Conservation (phyloP, 768 basidiomycete species). For the Lactifluus rugatus region DNA sequence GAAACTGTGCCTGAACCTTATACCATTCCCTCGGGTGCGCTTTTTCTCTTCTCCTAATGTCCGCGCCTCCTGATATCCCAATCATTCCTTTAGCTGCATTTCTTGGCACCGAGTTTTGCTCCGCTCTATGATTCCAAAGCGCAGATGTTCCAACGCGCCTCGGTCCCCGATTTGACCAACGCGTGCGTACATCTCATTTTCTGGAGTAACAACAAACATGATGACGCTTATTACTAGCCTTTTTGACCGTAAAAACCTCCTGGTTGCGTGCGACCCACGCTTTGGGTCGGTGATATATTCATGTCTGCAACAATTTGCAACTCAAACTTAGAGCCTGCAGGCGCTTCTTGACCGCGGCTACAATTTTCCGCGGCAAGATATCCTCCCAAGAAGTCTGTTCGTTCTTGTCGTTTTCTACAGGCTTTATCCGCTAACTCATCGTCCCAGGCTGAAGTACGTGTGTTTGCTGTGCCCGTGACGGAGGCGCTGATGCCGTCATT, state of each 20-base stretch:
- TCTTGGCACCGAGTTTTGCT: conserved; percentile 92
- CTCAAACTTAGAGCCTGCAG: conserved; percentile 28
- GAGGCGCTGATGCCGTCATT: conserved; percentile 9
- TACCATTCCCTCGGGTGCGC: conserved; percentile 89
- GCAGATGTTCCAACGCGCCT: conserved; percentile 47
- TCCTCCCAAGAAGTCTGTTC: conserved; percentile 67
- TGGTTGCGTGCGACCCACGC: conserved; percentile 77
- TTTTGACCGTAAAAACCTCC: conserved; percentile 70
- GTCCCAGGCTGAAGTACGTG: conserved; percentile 25
- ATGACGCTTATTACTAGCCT: conserved; percentile 34
- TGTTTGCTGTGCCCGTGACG: conserved; percentile 1
- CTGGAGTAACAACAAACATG: not conserved
- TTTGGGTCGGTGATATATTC: conserved; percentile 43
- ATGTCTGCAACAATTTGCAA: not conserved
- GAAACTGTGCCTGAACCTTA: conserved; percentile 86
- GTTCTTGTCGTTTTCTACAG: conserved; percentile 17
- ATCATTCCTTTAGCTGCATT: conserved; percentile 61
- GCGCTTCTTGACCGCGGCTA: conserved; percentile 79
- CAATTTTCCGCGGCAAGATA: conserved; percentile 78
- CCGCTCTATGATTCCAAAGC: conserved; percentile 70
- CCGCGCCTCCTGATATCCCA: not conserved
- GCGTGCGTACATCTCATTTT: conserved; percentile 39
- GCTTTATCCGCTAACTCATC: conserved; percentile 24
- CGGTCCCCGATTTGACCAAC: conserved; percentile 60
- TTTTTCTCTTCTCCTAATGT: not conserved